Conservation (phyloP, 805 yeast species). For the Monosporozyma siamensis region DNA sequence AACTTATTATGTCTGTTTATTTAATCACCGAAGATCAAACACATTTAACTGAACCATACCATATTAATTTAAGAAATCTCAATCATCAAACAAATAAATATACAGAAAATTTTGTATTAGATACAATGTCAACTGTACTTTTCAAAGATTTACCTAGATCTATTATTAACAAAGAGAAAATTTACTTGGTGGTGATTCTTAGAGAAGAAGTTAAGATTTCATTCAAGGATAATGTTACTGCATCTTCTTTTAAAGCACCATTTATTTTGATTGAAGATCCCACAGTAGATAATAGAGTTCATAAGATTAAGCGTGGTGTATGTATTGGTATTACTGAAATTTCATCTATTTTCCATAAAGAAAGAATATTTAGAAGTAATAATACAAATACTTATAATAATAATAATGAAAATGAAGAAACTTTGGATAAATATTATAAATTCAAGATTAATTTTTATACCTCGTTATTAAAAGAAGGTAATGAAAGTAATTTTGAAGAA, state of each 20-base stretch:
- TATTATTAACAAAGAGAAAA: slow-evolving; percentile 52
- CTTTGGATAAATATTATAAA: slow-evolving; percentile 57
- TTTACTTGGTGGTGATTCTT: slow-evolving; percentile 66
- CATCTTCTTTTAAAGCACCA: slow-evolving; percentile 19
- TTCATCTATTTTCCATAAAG: slow-evolving; percentile 60
- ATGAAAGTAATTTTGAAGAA: slow-evolving; percentile 1
- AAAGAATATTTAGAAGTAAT: too few relatives aligned
- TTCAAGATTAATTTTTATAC: slow-evolving; percentile 66
- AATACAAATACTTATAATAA: too few relatives aligned
- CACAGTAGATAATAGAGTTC: slow-evolving; percentile 7
- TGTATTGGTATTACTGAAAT: slow-evolving; percentile 87
- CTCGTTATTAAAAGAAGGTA: slow-evolving; percentile 33
- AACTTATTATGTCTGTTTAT: slow-evolving; percentile 62
- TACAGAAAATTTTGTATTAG: slow-evolving; percentile 42
- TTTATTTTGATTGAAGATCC: slow-evolving; percentile 16
- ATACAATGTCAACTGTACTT: slow-evolving; percentile 67
- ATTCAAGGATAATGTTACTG: slow-evolving; percentile 4
- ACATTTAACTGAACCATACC: slow-evolving; percentile 70
- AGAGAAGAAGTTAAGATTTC: slow-evolving; percentile 51
- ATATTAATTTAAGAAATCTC: slow-evolving; percentile 34
- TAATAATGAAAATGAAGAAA: slow-evolving; percentile 52
- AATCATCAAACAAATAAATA: neutral
- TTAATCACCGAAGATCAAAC: slow-evolving; percentile 50
- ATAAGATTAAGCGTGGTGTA: slow-evolving; percentile 56
- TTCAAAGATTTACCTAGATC: slow-evolving; percentile 63